phyloP scores from a whole-genome alignment of 2,329 filamentous ascomycete genomes.

The Amauroascus verrucosus region DNA sequence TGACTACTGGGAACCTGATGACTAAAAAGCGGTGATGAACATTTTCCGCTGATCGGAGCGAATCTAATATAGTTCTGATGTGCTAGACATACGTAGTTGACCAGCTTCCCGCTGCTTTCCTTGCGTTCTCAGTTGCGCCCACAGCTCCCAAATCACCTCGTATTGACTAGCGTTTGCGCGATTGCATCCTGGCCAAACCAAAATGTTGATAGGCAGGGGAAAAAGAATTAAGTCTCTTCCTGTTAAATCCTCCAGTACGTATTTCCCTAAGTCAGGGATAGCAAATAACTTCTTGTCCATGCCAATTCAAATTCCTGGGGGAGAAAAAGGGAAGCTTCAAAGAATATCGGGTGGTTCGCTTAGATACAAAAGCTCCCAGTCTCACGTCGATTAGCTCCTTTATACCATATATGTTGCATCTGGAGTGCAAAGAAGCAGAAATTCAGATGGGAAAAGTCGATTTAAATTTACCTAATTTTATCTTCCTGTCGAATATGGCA shows the following conservation, averaged over 20 bases:
- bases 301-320: no score
- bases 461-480: no score
- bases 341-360: no score
- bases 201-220: neutral
- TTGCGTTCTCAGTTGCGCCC: neutral
- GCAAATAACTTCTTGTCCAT: no score
- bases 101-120: neutral
- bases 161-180: neutral
- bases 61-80: neutral
- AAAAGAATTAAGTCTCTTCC: neutral
- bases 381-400: no score
- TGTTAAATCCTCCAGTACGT: neutral
- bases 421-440: no score
- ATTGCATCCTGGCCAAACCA: neutral
- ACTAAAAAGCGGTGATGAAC: slow-evolving; percentile 32
- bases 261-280: no score
- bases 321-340: no score
- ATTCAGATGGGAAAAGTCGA: no score
- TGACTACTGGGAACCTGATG: slow-evolving; percentile 73
- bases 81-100: neutral
- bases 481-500: no score
- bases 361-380: no score
- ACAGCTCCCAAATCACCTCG: neutral
- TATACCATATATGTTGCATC: no score
- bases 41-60: neutral